Evolutionary conservation across 2,329 filamentous ascomycete genomes (phyloP).

Genomic region (Fusarium abutilonis): DNA sequence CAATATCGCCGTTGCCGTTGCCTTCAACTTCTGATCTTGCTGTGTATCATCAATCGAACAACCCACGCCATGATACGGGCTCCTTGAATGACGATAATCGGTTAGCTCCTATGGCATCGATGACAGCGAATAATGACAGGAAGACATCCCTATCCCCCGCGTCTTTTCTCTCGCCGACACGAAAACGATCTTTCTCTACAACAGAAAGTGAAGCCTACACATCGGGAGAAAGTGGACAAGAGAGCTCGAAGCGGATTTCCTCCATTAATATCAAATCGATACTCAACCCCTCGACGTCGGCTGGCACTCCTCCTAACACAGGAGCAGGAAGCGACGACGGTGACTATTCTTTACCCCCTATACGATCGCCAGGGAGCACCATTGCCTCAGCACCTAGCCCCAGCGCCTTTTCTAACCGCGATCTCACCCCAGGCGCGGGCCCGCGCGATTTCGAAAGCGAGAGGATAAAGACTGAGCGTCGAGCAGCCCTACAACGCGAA

Average conservation of each 20-base stretch:
- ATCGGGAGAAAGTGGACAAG: constrained; percentile 53
- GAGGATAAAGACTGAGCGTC: constrained; percentile 67
- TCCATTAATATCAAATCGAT: constrained; percentile 83
- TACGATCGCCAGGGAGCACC: constrained; percentile 57
- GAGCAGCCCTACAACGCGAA: constrained; percentile 74
- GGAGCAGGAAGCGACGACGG: constrained; percentile 50
- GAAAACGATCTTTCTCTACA: constrained; percentile 75
- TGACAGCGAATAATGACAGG: constrained; percentile 57
- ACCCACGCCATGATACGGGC: constrained; percentile 51
- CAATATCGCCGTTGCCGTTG: constrained; percentile 55
- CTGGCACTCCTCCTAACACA: constrained; percentile 37
- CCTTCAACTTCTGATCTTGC: constrained; percentile 57
- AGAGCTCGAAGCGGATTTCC: constrained; percentile 70
- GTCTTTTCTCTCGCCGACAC: constrained; percentile 66
- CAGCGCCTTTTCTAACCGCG: constrained; percentile 51
- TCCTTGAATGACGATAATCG: constrained; percentile 66
- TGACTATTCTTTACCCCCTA: constrained; percentile 55
- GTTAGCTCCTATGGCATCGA: constrained; percentile 64
- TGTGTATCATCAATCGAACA: constrained; percentile 61
- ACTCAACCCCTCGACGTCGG: constrained; percentile 65
- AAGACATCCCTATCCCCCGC: constrained; percentile 69
- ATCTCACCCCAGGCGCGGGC: constrained; percentile 41
- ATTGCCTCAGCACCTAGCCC: constrained; percentile 56
- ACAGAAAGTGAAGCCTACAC: constrained; percentile 61
- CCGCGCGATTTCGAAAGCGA: constrained; percentile 56